A percentile compares a stretch with the other conserved stretches of the same genome.
phyloP scores from a whole-genome alignment of 306 rosid species.

The Clitoria ternatea region DNA sequence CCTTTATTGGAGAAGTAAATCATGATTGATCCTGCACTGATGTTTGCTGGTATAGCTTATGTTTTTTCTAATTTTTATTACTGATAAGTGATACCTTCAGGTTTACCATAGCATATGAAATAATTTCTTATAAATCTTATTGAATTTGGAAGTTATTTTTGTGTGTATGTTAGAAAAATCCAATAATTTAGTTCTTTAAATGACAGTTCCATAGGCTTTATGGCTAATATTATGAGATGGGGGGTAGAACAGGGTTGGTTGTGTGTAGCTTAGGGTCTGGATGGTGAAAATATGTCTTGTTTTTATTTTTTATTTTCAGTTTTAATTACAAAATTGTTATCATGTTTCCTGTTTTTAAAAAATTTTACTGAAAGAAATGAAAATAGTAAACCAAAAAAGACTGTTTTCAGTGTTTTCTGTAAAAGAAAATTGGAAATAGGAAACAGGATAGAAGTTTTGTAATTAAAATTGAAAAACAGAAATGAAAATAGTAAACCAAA shows the following conservation, averaged over 20 bases:
- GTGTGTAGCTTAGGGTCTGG: background rate
- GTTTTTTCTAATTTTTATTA: background rate
- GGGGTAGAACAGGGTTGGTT: background rate
- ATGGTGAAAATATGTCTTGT: too few species aligned
- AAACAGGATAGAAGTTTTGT: too few species aligned
- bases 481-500: too few species aligned
- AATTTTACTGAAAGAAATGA: too few species aligned
- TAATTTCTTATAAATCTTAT: background rate
- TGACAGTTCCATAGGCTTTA: background rate
- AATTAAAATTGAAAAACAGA: too few species aligned
- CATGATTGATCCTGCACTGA: background rate
- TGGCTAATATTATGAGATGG: background rate
- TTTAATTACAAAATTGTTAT: too few species aligned
- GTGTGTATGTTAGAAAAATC: background rate
- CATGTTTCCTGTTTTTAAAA: too few species aligned
- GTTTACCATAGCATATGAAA: background rate
- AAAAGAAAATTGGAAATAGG: too few species aligned
- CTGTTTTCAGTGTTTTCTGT: too few species aligned
- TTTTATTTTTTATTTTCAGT: too few species aligned
- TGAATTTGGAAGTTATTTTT: background rate
- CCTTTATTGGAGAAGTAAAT: background rate
- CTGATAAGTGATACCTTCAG: background rate
- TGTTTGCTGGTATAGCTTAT: slow-evolving; percentile 8
- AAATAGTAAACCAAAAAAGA: too few species aligned
- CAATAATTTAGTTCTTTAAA: background rate